phyloP scores from a whole-genome alignment of 2,329 filamentous ascomycete genomes.

The Aspergillus pseudoviridinutans region DNA sequence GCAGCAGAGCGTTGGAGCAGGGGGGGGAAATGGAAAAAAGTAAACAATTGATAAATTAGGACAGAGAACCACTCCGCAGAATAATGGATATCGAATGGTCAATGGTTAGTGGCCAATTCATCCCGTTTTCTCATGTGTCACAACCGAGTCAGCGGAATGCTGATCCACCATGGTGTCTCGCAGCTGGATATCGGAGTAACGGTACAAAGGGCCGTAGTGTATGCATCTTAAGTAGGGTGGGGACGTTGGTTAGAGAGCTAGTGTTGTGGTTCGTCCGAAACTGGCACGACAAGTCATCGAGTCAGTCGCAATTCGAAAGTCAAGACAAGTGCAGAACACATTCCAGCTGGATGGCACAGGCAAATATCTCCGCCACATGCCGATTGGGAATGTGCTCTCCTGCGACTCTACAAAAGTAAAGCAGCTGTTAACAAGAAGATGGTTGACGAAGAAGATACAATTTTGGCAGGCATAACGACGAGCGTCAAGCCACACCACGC shows the following conservation, averaged over 20 bases:
- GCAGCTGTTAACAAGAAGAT: background rate
- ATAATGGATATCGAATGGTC: constrained; percentile 1
- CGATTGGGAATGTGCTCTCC: background rate
- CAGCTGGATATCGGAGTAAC: constrained; percentile 8
- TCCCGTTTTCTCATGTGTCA: constrained; percentile 6
- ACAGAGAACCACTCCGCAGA: background rate
- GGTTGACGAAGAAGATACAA: background rate
- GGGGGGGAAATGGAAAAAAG: background rate
- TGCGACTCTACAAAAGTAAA: background rate
- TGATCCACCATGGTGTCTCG: constrained; percentile 3
- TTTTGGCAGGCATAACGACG: background rate
- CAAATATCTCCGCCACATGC: background rate
- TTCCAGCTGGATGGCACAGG: background rate
- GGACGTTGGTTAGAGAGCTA: background rate
- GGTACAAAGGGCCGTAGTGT: background rate
- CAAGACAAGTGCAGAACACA: background rate
- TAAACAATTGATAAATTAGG: background rate
- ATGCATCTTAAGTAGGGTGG: background rate
- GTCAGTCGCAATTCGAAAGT: background rate
- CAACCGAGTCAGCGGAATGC: constrained; percentile 5
- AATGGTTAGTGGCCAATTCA: background rate
- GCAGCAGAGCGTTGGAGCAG: background rate
- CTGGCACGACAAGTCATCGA: background rate
- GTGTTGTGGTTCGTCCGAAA: background rate
- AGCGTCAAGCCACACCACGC: background rate